Evolutionary conservation across 495 filamentous ascomycete genomes (phyloP).

Genomic region (Penicillium canariense): DNA sequence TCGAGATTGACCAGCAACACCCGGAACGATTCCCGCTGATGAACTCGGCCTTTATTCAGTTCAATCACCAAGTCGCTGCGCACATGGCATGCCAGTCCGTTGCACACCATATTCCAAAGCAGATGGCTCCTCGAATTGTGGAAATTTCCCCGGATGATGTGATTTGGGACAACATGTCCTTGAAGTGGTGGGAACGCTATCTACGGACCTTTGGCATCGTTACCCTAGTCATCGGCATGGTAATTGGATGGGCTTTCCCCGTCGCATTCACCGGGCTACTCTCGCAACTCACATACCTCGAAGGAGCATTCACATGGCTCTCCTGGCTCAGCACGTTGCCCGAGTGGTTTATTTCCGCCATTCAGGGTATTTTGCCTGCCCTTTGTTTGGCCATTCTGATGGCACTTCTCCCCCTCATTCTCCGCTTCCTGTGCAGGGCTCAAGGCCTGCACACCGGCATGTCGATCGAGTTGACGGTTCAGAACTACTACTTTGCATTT

Average conservation of each 20-base stretch:
- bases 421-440: constrained; percentile 68
- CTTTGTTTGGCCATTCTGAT: constrained; percentile 76
- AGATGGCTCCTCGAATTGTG: constrained; percentile 89
- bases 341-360: constrained; percentile 60
- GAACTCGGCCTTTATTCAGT: constrained; percentile 98
- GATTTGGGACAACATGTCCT: constrained; percentile 96
- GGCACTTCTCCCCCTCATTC: constrained; percentile 72
- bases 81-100: constrained; percentile 97
- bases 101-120: constrained; percentile 86
- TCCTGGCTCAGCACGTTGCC: constrained; percentile 65
- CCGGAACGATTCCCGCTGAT: constrained; percentile 88
- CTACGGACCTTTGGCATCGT: constrained; percentile 66
- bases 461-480: constrained; percentile 74
- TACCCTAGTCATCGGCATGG: constrained; percentile 66
- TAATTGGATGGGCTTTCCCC: constrained; percentile 87
- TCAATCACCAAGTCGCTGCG: constrained; percentile 95
- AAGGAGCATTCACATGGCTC: constrained; percentile 63
- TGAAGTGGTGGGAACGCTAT: constrained; percentile 93
- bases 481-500: constrained; percentile 92
- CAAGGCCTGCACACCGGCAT: constrained; percentile 84
- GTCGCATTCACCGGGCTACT: constrained; percentile 84
- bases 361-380: constrained; percentile 86
- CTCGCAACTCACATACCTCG: constrained; percentile 69
- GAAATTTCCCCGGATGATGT: constrained; percentile 94
- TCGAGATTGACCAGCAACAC: constrained; percentile 84